Evolutionary conservation across 2,329 filamentous ascomycete genomes (phyloP).

Genomic region (Trichoderma sp.): DNA sequence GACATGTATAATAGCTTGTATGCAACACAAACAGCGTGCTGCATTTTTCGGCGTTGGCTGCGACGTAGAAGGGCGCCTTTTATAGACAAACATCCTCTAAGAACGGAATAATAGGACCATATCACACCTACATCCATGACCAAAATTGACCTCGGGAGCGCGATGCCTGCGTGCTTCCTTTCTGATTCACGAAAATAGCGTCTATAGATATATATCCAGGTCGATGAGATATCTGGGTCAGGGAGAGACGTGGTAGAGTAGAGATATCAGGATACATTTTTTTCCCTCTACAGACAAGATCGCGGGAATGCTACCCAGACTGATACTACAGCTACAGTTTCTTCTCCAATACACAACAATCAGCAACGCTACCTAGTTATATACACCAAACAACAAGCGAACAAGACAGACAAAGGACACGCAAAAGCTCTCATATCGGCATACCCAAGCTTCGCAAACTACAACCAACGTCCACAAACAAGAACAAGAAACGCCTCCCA

Average conservation of each 20-base stretch:
- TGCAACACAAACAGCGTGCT: slow-evolving; percentile 18
- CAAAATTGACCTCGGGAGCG: too few species aligned
- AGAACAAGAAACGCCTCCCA: slow-evolving; percentile 22
- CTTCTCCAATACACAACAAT: too few species aligned
- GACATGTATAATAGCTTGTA: slow-evolving; percentile 14
- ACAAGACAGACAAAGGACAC: neutral
- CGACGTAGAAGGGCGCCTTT: neutral
- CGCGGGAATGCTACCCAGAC: too few species aligned
- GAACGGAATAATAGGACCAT: neutral
- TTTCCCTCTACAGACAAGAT: neutral
- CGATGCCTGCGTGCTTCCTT: too few species aligned
- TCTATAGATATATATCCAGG: too few species aligned
- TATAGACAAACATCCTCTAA: slow-evolving; percentile 1
- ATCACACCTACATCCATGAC: neutral
- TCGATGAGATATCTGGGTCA: neutral
- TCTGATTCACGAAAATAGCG: too few species aligned
- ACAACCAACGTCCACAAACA: neutral
- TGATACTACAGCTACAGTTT: too few species aligned
- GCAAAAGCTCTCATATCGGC: neutral
- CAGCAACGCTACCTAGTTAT: too few species aligned
- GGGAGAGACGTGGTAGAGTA: neutral
- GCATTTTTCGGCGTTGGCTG: slow-evolving; percentile 26
- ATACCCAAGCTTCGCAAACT: neutral
- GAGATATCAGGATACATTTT: neutral
- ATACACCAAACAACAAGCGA: neutral